Conservation (phyloP, 805 yeast genomes). For the Torulaspora franciscae region DNA sequence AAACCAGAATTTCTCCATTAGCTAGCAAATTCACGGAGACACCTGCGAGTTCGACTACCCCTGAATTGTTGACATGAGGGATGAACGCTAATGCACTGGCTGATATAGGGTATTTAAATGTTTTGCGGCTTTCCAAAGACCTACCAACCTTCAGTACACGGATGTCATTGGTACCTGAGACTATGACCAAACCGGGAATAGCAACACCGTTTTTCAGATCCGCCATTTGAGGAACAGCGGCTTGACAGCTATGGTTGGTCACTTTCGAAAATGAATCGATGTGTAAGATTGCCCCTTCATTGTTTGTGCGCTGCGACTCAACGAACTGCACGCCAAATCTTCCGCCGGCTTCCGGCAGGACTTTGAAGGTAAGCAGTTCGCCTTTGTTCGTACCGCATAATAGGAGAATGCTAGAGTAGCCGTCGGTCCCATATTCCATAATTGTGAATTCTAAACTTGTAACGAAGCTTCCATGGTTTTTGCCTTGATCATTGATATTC, state of each 20-base stretch:
- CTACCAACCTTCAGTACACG: constrained; percentile 17
- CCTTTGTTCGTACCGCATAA: constrained; percentile 73
- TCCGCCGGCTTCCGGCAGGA: constrained; percentile 58
- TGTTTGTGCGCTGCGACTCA: constrained; percentile 45
- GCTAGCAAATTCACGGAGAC: constrained; percentile 42
- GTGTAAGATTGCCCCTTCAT: constrained; percentile 43
- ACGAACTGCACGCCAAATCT: constrained; percentile 51
- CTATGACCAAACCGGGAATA: constrained; percentile 55
- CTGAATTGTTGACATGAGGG: constrained; percentile 14
- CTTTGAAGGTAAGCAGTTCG: constrained; percentile 55
- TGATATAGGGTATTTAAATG: constrained; percentile 23
- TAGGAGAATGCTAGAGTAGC: constrained; percentile 60
- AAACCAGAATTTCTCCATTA: constrained; percentile 41
- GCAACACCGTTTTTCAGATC: constrained; percentile 56
- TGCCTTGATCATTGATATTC: constrained; percentile 24
- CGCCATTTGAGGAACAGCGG: constrained; percentile 50
- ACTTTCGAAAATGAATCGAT: constrained; percentile 56
- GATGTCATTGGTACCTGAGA: constrained; percentile 53
- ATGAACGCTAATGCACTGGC: constrained; percentile 49
- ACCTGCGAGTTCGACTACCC: constrained; percentile 39
- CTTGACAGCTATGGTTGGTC: constrained; percentile 59
- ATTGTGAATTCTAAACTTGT: constrained; percentile 69
- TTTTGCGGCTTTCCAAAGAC: constrained; percentile 12
- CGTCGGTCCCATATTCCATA: constrained; percentile 58
- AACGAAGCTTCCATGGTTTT: constrained; percentile 34